Evolutionary conservation across 805 yeast species (phyloP).

Genomic region (Yarrowia alimentaria): DNA sequence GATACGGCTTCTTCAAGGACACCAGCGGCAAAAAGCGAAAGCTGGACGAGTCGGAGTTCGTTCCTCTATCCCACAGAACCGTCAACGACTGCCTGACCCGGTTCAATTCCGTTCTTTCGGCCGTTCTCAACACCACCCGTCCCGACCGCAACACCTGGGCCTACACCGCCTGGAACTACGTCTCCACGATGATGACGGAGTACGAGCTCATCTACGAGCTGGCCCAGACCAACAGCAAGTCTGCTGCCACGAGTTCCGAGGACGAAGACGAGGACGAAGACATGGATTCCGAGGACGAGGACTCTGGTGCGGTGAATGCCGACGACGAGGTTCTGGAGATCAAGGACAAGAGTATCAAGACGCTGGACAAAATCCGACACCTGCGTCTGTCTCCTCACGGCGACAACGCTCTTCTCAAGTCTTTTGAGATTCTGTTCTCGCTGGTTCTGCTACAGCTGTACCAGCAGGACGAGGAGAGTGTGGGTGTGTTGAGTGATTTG

Average conservation of each 20-base stretch:
- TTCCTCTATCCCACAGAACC: constrained; percentile 32
- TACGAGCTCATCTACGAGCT: constrained; percentile 39
- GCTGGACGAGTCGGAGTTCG: constrained; percentile 12
- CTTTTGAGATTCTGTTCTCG: constrained; percentile 75
- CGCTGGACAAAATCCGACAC: constrained; percentile 47
- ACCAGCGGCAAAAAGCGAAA: constrained; percentile 10
- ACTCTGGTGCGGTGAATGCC: constrained; percentile 26
- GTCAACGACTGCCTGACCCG: constrained; percentile 43
- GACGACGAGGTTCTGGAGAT: constrained; percentile 47
- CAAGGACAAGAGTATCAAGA: constrained; percentile 49
- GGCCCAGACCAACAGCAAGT: constrained; percentile 32
- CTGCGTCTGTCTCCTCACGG: constrained; percentile 42
- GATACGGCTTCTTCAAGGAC: constrained; percentile 45
- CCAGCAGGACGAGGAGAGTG: constrained; percentile 69
- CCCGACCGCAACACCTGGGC: constrained; percentile 60
- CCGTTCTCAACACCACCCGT: constrained; percentile 49
- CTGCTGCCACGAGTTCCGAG: constrained; percentile 22
- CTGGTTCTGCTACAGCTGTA: constrained; percentile 75
- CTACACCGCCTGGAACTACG: constrained; percentile 44
- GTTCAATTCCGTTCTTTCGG: constrained; percentile 64
- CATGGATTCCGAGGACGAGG: constrained; percentile 21
- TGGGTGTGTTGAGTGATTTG: constrained; percentile 70
- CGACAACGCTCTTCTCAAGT: constrained; percentile 48
- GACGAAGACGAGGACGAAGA: constrained; percentile 10
- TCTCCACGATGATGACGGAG: constrained; percentile 6